These are phyloP conservation scores for Sugiyamaella neomexicana DNA, from an alignment of 1,139 yeast genomes.

Conservation along the genomic window DNA sequence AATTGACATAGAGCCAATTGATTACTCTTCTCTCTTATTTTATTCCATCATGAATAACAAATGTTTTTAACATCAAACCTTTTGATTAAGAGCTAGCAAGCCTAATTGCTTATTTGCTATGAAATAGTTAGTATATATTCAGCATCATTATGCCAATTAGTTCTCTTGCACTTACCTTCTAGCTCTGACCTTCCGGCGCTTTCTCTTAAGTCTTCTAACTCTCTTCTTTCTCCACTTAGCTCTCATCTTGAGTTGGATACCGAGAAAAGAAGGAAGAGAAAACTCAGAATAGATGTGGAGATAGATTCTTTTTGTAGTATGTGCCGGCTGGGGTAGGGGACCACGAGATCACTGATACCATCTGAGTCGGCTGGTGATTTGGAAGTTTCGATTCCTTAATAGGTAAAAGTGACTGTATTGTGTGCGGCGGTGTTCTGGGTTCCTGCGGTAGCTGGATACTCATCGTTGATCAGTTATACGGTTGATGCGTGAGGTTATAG, in stretches of 20 bases:
- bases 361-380: constrained; percentile 5
- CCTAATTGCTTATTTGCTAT: constrained; percentile 27
- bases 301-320: constrained; percentile 9
- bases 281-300: constrained; percentile 12
- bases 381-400: neutral
- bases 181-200: constrained; percentile 99
- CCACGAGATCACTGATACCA: constrained; percentile 7
- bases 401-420: constrained; percentile 12
- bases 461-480: neutral
- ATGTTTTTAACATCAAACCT: neutral
- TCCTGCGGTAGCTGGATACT: neutral
- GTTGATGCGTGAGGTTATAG: neutral
- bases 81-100: constrained; percentile 26
- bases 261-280: constrained; percentile 20
- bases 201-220: constrained; percentile 99
- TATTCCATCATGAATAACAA: constrained; percentile 3
- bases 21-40: neutral
- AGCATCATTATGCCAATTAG: neutral
- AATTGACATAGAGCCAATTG: neutral
- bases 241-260: constrained; percentile 33
- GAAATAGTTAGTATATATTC: constrained; percentile 8
- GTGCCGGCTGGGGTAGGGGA: constrained; percentile 11
- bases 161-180: constrained; percentile 48
- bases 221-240: constrained; percentile 94
- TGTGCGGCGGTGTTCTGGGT: constrained; percentile 9